phyloP scores from a whole-genome alignment of 768 basidiomycete species.

The Suillus brevipes region DNA sequence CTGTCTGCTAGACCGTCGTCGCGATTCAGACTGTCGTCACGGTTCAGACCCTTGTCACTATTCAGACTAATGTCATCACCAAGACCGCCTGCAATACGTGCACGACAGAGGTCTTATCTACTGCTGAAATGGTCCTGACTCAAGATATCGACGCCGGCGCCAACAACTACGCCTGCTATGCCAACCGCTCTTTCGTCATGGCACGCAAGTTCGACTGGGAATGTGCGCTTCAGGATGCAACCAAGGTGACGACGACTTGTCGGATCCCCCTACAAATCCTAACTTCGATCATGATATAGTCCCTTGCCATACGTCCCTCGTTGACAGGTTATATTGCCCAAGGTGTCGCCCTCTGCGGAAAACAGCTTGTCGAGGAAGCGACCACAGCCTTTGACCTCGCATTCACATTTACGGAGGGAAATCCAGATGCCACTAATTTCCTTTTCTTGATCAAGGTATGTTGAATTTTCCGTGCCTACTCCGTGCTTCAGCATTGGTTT shows the following conservation, averaged over 20 bases:
- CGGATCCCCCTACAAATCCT: not conserved
- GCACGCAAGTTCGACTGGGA: not conserved
- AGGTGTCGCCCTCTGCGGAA: not conserved
- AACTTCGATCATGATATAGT: not conserved
- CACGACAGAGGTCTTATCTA: not conserved
- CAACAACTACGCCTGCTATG: not conserved
- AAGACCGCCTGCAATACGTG: not conserved
- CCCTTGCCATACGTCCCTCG: not conserved
- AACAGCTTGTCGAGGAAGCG: not conserved
- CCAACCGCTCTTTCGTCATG: not conserved
- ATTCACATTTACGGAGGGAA: not conserved
- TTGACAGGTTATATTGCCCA: not conserved
- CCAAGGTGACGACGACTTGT: not conserved
- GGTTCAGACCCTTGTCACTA: not conserved
- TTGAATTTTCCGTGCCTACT: not conserved
- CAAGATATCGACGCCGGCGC: not conserved
- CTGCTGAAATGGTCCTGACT: not conserved
- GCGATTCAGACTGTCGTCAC: not conserved
- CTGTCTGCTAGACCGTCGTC: not conserved
- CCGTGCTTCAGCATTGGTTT: not conserved
- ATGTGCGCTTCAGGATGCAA: not conserved
- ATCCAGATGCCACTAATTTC: not conserved
- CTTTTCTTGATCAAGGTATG: not conserved
- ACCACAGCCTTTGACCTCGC: not conserved
- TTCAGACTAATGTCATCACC: not conserved